Evolutionary conservation across 805 yeast species (phyloP).

Genomic region (Yarrowia osloensis): DNA sequence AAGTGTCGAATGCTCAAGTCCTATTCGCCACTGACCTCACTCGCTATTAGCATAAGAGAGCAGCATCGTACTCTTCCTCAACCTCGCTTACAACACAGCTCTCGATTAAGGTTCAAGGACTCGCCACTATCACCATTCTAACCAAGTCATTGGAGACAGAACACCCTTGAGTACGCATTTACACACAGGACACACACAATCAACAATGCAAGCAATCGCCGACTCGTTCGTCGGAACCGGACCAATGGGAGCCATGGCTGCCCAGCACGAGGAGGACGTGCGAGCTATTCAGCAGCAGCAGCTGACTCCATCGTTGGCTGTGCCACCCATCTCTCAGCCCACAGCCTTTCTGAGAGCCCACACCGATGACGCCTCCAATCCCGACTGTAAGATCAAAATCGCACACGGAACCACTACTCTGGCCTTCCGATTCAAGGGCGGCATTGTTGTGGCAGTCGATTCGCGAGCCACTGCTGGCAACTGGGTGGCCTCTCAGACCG

Average conservation of each 20-base stretch:
- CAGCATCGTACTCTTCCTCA: background rate
- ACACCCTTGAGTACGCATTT: conserved; percentile 9
- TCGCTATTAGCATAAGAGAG: background rate
- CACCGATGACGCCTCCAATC: conserved; percentile 90
- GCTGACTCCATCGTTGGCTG: conserved; percentile 36
- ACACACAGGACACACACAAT: conserved; percentile 6
- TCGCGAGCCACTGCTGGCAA: conserved; percentile 97
- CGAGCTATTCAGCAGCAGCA: conserved; percentile 33
- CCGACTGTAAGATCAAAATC: conserved; percentile 91
- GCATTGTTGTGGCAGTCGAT: conserved; percentile 93
- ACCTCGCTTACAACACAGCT: background rate
- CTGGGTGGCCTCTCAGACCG: conserved; percentile 98
- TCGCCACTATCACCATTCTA: conserved; percentile 29
- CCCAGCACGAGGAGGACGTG: conserved; percentile 33
- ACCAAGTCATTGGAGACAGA: conserved; percentile 2
- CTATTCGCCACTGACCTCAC: background rate
- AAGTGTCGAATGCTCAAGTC: no score
- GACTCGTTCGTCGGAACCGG: conserved; percentile 35
- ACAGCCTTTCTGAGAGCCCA: conserved; percentile 95
- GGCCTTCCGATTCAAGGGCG: conserved; percentile 94
- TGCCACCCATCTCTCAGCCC: conserved; percentile 52
- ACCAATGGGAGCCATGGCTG: conserved; percentile 31
- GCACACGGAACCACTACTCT: conserved; percentile 99
- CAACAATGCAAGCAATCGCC: conserved; percentile 42
- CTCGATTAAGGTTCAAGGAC: background rate